Conservation (phyloP, 2,329 filamentous ascomycete genomes). For the Aurifilum marmelostoma region DNA sequence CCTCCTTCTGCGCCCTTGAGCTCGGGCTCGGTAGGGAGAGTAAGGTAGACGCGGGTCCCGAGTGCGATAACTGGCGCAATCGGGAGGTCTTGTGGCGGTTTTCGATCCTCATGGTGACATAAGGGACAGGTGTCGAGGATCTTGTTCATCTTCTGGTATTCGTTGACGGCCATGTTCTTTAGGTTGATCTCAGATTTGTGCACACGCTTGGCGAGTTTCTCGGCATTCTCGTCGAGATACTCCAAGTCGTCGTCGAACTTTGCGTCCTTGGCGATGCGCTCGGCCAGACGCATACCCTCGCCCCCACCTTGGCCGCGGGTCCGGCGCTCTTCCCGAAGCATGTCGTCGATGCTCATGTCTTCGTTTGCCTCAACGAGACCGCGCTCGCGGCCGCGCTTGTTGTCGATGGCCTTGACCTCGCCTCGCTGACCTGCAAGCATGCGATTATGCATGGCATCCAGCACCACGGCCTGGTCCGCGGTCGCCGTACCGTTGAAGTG, state of each 20-base stretch:
- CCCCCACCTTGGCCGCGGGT: conserved; percentile 78
- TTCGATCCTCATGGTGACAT: conserved; percentile 85
- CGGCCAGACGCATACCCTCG: conserved; percentile 81
- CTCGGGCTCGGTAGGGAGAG: conserved; percentile 87
- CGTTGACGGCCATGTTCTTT: conserved; percentile 82
- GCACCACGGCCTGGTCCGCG: conserved; percentile 71
- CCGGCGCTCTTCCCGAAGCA: conserved; percentile 91
- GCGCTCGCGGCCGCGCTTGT: conserved; percentile 80
- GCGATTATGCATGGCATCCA: conserved; percentile 87
- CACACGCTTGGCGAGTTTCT: conserved; percentile 82
- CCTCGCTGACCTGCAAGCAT: conserved; percentile 74
- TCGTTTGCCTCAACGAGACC: conserved; percentile 88
- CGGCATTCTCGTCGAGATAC: conserved; percentile 96
- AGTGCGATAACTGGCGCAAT: conserved; percentile 84
- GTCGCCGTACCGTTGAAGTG: conserved; percentile 54
- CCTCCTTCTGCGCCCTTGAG: conserved; percentile 72
- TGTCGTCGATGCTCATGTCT: conserved; percentile 95
- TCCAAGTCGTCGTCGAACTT: conserved; percentile 93
- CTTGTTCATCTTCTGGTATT: conserved; percentile 87
- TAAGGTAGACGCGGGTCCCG: conserved; percentile 84
- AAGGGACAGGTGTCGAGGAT: conserved; percentile 87
- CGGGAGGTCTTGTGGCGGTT: conserved; percentile 66
- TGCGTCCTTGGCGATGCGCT: conserved; percentile 89
- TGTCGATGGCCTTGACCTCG: conserved; percentile 79
- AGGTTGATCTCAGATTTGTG: conserved; percentile 88